Evolutionary conservation across 2,329 filamentous ascomycete species (phyloP), one percentile per base, ranked within the genome.

Genomic region (Cryoendolithus antarcticus): DNA sequence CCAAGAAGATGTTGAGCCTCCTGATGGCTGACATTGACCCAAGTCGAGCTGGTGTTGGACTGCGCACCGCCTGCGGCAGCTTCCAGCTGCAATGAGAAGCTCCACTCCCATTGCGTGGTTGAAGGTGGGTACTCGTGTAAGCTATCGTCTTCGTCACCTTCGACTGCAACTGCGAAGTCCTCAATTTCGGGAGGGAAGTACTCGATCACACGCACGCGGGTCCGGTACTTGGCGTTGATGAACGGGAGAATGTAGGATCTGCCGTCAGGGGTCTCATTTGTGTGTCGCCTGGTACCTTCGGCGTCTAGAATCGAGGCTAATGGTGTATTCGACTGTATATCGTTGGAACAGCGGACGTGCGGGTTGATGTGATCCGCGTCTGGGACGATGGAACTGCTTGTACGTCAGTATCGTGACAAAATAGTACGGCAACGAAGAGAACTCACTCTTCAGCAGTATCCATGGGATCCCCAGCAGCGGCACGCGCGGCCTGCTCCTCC

Each of bases 131-230:
- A 56, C 19, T 66, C 59, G 48, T 59, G 62, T 11, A 44, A 50
- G 4, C 48, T 45, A 32, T 61, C 54, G 9, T 48, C 49, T 4
- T 36, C 36, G 32, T 41, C 28, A 4, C 15, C 28, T 11, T 34
- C 8, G 15, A 36, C 21, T 11, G 32, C 21, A 9, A 55, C 53
- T 3, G 81, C 67, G 56, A 95, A 95, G 42, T 89, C 75, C 45
- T 77, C 72, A 1, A 95, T 62, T 1, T 69, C 67, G 2, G 68
- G 61, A 0, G 89, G 89, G 42, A 71, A 75, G 57, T 83, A 95
- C 61, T 94, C 84, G 29, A 93, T 71, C 2, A 93, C 79, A 11
- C 84, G 79, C 29, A 84, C 78, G 28, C 71, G 68, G 13, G 75
- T 66, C 34, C 76, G 74, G 55, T 86, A 86, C 32, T 76, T 82